Conservation (phyloP, 2,329 filamentous ascomycete genomes). For the Coniella vitis region DNA sequence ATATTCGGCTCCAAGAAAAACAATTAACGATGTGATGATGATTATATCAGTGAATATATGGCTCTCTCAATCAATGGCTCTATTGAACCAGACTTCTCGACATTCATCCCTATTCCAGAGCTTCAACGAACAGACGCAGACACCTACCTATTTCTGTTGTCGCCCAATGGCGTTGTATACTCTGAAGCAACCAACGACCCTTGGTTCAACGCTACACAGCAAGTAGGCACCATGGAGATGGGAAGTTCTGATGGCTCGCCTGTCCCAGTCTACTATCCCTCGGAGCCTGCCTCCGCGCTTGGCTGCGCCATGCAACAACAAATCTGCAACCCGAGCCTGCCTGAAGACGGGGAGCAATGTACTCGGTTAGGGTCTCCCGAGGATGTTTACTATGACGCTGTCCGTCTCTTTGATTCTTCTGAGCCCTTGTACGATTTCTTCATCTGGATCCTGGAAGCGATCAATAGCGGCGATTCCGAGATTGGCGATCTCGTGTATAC, state of each 20-base stretch:
- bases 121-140: constrained; percentile 3
- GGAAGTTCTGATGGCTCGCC: accelerated
- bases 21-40: too few species aligned
- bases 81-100: too few species aligned
- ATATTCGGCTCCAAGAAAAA: too few species aligned
- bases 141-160: constrained; percentile 2
- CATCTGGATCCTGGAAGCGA: too few species aligned
- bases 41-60: too few species aligned
- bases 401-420: neutral
- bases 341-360: too few species aligned
- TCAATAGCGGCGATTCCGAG: too few species aligned
- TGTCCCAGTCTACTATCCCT: neutral
- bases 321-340: constrained; percentile 12
- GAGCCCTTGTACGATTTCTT: too few species aligned
- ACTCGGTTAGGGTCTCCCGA: too few species aligned
- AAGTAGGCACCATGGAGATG: neutral
- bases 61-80: too few species aligned
- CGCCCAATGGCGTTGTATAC: neutral
- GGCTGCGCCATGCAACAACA: constrained; percentile 7
- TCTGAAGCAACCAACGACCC: neutral
- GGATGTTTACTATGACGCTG: neutral
- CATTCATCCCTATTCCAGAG: neutral
- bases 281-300: constrained; percentile 13
- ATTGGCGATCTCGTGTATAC: too few species aligned
- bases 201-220: constrained; percentile 6